Evolutionary conservation across 768 basidiomycete species (phyloP).

Genomic region (Mycena belliarum): DNA sequence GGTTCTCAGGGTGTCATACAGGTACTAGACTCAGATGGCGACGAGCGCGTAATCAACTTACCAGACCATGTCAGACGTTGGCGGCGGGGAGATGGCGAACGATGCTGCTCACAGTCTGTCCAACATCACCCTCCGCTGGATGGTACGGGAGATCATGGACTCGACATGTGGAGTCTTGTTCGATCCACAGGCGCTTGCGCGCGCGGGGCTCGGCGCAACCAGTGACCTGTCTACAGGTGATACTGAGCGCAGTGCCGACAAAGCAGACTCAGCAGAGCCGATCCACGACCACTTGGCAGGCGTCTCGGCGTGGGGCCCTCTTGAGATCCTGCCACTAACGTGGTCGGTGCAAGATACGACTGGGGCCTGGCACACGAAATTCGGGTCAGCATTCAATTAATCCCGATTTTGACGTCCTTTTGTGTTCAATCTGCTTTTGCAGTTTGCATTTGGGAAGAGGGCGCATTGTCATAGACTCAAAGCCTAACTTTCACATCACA

Average conservation of each 20-base stretch:
- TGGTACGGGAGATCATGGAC: conserved; percentile 65
- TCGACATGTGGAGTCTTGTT: conserved; percentile 65
- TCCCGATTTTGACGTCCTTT: no score
- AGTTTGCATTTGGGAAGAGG: conserved; percentile 62
- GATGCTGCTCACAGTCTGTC: conserved; percentile 45
- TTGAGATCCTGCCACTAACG: conserved; percentile 62
- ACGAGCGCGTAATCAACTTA: neutral
- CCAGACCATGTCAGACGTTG: conserved; percentile 51
- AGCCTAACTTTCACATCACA: conserved; percentile 62
- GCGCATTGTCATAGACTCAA: conserved; percentile 43
- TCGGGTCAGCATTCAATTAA: conserved; percentile 55
- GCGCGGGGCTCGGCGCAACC: conserved; percentile 39
- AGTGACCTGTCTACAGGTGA: neutral
- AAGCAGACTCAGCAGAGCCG: conserved; percentile 46
- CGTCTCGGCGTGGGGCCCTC: conserved; percentile 62
- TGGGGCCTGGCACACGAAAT: conserved; percentile 54
- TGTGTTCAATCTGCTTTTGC: neutral
- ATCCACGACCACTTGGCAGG: conserved; percentile 53
- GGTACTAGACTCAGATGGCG: conserved; percentile 41
- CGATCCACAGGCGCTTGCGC: conserved; percentile 46
- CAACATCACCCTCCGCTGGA: conserved; percentile 73
- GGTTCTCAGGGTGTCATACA: conserved; percentile 74
- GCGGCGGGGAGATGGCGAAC: conserved; percentile 61
- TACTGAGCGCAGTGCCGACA: conserved; percentile 27
- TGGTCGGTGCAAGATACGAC: conserved; percentile 58